Conservation (phyloP, 768 basidiomycete genomes). For the Boletus tomentosulus region DNA sequence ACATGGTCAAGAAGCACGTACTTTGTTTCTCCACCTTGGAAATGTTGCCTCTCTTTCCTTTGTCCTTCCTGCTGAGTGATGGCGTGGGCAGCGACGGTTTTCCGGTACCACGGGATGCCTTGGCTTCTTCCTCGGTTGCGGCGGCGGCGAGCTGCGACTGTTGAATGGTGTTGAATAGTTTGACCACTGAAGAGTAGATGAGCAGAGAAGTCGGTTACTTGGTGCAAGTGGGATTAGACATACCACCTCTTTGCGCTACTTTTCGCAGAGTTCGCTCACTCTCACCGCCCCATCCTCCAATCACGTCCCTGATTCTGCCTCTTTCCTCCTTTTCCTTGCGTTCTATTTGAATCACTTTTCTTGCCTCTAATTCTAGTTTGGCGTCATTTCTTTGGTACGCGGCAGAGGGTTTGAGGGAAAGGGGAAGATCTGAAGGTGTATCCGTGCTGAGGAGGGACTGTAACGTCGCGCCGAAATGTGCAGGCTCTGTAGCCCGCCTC, state of each 20-base stretch:
- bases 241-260: slow-evolving; percentile 83
- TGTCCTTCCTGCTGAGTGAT: slow-evolving; percentile 44
- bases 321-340: slow-evolving; percentile 72
- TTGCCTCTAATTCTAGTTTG: slow-evolving; percentile 69
- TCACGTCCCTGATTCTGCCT: slow-evolving; percentile 62
- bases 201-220: neutral
- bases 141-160: slow-evolving; percentile 64
- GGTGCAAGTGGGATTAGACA: slow-evolving; percentile 13
- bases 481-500: slow-evolving; percentile 70
- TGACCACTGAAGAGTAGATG: slow-evolving; percentile 53
- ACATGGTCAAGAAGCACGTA: slow-evolving; percentile 28
- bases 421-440: slow-evolving; percentile 62
- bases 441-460: slow-evolving; percentile 69
- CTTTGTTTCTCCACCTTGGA: slow-evolving; percentile 56
- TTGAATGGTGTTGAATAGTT: slow-evolving; percentile 82
- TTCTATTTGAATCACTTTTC: slow-evolving; percentile 65
- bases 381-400: slow-evolving; percentile 67
- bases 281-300: slow-evolving; percentile 88
- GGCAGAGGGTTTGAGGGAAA: slow-evolving; percentile 76
- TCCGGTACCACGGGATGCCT: slow-evolving; percentile 62
- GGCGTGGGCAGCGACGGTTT: slow-evolving; percentile 73
- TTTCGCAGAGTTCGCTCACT: slow-evolving; percentile 73
- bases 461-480: slow-evolving; percentile 71
- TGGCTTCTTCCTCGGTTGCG: slow-evolving; percentile 51
- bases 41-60: slow-evolving; percentile 48